Conservation (phyloP, 2,329 filamentous ascomycete species). For the Xylariaceae sp. region DNA sequence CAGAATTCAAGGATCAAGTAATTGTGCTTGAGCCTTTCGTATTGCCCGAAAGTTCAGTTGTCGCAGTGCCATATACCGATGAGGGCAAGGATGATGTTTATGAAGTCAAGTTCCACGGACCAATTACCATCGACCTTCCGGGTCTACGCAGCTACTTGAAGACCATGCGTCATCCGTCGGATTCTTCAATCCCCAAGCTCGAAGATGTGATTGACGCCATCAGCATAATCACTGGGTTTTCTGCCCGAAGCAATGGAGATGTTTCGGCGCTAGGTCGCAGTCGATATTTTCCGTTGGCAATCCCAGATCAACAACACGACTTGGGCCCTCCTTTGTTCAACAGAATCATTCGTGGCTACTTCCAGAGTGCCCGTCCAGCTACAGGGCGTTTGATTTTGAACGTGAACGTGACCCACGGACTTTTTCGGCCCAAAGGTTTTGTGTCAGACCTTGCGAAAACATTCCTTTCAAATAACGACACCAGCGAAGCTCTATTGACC, state of each 20-base stretch:
- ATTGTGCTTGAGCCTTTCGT: constrained; percentile 38
- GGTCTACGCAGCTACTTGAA: constrained; percentile 43
- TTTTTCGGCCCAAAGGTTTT: constrained; percentile 43
- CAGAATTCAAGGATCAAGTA: constrained; percentile 42
- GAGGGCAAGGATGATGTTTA: constrained; percentile 36
- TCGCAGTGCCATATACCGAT: constrained; percentile 38
- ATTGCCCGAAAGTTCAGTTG: constrained; percentile 34
- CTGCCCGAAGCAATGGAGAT: constrained; percentile 36
- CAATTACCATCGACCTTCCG: constrained; percentile 37
- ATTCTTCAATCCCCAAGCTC: constrained; percentile 46
- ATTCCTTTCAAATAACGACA: background rate
- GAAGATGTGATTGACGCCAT: constrained; percentile 47
- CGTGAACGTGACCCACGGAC: constrained; percentile 50
- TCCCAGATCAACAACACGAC: constrained; percentile 24
- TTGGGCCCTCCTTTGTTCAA: constrained; percentile 33
- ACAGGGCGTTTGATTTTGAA: constrained; percentile 54
- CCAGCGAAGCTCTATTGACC: background rate
- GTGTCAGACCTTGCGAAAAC: constrained; percentile 36
- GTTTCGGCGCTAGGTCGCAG: constrained; percentile 43
- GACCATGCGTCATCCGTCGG: constrained; percentile 39
- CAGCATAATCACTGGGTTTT: constrained; percentile 48
- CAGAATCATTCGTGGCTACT: constrained; percentile 49
- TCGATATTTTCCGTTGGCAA: constrained; percentile 46
- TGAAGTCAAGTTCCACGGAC: constrained; percentile 41
- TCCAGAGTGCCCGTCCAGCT: constrained; percentile 50